phyloP scores from a whole-genome alignment of 2,329 filamentous ascomycete genomes.

The Colletotrichum destructivum region DNA sequence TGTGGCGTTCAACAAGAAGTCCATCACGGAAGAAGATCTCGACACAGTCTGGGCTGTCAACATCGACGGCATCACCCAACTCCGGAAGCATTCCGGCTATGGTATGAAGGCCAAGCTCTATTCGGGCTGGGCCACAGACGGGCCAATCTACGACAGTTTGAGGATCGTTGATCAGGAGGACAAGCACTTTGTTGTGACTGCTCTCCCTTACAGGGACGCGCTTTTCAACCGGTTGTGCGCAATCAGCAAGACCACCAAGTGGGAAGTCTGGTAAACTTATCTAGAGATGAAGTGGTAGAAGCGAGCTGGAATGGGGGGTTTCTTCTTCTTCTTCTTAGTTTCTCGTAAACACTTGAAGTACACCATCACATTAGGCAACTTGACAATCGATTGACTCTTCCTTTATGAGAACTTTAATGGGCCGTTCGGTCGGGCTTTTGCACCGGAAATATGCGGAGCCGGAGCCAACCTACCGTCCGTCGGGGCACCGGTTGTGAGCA shows the following conservation, averaged over 20 bases:
- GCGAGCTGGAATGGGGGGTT: no score
- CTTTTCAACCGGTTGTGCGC: not conserved
- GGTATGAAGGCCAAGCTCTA: slow-evolving; percentile 28
- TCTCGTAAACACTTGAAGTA: no score
- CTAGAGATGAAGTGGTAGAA: not conserved
- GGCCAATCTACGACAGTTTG: slow-evolving; percentile 15
- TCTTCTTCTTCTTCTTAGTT: no score
- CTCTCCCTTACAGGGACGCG: not conserved
- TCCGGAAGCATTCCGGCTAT: slow-evolving; percentile 26
- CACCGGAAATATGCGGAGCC: no score
- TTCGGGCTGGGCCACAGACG: slow-evolving; percentile 24
- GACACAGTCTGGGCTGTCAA: slow-evolving; percentile 15
- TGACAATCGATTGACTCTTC: no score
- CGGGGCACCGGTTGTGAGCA: no score
- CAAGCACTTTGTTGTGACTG: not conserved
- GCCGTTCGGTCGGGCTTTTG: no score
- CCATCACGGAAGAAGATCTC: not conserved
- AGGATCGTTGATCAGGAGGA: not conserved
- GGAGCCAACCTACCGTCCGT: no score
- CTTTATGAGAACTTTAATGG: no score
- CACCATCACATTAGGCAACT: no score
- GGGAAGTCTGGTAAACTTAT: not conserved
- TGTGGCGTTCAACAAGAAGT: slow-evolving; percentile 10
- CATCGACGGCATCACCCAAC: slow-evolving; percentile 8
- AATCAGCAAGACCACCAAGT: not conserved